Evolutionary conservation across 108 stramenopile genomes (phyloP).

Genomic region (Nitzschia sp.): DNA sequence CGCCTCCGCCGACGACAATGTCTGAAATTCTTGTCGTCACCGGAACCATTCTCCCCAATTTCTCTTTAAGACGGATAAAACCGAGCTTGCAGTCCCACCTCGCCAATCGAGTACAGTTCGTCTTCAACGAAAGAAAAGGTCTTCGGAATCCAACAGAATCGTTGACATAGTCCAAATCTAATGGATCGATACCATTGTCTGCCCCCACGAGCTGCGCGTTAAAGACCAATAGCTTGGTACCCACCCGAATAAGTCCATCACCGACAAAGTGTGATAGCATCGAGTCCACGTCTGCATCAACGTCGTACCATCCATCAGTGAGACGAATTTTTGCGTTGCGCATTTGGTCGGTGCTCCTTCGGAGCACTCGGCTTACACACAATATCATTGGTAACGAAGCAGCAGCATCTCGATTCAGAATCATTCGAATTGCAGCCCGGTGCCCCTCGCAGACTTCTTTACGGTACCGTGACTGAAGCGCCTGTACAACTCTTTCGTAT

Average conservation of each 20-base stretch:
- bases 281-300: conserved; percentile 59
- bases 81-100: conserved; percentile 83
- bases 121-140: conserved; percentile 42
- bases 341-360: neutral
- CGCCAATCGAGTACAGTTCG: conserved; percentile 77
- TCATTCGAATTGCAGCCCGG: conserved; percentile 70
- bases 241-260: conserved; percentile 54
- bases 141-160: conserved; percentile 28
- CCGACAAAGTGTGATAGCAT: conserved; percentile 42
- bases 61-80: conserved; percentile 39
- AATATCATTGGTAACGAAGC: conserved; percentile 57
- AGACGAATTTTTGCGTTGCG: conserved; percentile 47
- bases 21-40: conserved; percentile 61
- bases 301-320: conserved; percentile 86
- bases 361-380: conserved; percentile 42
- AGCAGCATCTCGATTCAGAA: conserved; percentile 78
- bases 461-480: conserved; percentile 60
- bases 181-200: conserved; percentile 83
- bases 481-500: conserved; percentile 53
- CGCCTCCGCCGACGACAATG: conserved; percentile 64
- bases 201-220: conserved; percentile 62
- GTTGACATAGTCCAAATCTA: conserved; percentile 58
- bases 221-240: conserved; percentile 75
- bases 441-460: conserved; percentile 58
- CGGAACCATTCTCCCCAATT: conserved; percentile 22